phyloP scores from a whole-genome alignment of 169 alveolate species.

The Plasmodium gaboni region DNA sequence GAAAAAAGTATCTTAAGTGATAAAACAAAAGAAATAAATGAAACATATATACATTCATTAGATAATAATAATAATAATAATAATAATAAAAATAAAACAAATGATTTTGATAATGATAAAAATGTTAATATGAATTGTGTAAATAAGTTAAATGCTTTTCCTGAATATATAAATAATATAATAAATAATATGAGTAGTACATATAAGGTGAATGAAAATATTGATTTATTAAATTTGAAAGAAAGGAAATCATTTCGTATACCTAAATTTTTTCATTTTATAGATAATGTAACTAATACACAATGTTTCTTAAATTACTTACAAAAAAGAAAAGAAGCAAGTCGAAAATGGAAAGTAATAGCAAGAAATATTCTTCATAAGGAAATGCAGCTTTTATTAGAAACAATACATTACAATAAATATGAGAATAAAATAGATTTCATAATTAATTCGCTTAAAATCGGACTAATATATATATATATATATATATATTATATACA shows the following conservation, averaged over 20 bases:
- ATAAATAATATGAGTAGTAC: slow-evolving; percentile 70
- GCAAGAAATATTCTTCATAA: slow-evolving; percentile 34
- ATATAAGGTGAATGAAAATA: slow-evolving; percentile 51
- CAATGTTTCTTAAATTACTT: slow-evolving; percentile 31
- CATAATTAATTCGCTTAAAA: slow-evolving; percentile 24
- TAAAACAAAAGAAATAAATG: too few relatives aligned
- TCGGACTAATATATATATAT: slow-evolving; percentile 5
- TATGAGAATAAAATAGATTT: slow-evolving; percentile 41
- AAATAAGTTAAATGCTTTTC: slow-evolving; percentile 9
- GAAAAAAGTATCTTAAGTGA: too few relatives aligned
- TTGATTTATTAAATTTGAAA: slow-evolving; percentile 55
- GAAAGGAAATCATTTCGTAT: slow-evolving; percentile 41
- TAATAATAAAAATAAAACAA: not conserved
- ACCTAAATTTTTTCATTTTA: slow-evolving; percentile 10
- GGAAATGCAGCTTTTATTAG: slow-evolving; percentile 25
- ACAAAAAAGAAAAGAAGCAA: slow-evolving; percentile 50
- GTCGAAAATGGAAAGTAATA: slow-evolving; percentile 46
- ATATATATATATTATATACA: not conserved
- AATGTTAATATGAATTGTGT: not conserved
- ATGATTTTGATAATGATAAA: not conserved
- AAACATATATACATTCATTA: not conserved
- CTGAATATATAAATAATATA: slow-evolving; percentile 42
- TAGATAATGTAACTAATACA: slow-evolving; percentile 30
- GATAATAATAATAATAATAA: not conserved
- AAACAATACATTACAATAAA: slow-evolving; percentile 28